Conservation (phyloP, 164 flowering plant species). For the Berberis vulgaris region DNA sequence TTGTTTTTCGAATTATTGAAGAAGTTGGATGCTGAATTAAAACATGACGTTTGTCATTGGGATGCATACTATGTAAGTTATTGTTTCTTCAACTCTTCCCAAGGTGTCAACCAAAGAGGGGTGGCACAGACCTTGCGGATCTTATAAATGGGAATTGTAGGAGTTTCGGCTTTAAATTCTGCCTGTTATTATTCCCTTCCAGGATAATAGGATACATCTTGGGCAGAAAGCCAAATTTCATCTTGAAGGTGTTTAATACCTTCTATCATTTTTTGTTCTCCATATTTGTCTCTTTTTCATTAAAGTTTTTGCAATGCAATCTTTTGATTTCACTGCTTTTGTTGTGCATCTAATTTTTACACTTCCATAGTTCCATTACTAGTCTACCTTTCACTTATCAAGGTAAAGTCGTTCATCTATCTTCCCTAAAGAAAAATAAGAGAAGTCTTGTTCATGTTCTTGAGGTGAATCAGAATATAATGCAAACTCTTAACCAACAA, state of each 20-base stretch:
- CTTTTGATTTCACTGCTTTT: neutral
- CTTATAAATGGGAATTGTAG: neutral
- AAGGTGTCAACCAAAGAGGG: neutral
- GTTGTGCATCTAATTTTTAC: neutral
- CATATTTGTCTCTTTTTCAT: no score
- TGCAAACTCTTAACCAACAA: no score
- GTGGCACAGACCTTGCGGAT: no score
- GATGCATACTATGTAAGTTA: conserved; percentile 92
- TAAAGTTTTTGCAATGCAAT: no score
- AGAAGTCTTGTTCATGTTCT: no score
- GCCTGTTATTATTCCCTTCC: conserved; percentile 11
- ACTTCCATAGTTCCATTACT: neutral
- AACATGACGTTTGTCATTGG: conserved; percentile 96
- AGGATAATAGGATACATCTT: conserved; percentile 98
- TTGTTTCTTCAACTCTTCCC: neutral
- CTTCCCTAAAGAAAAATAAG: no score
- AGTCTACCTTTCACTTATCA: no score
- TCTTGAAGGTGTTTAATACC: conserved; percentile 59
- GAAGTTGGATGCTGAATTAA: conserved; percentile 85
- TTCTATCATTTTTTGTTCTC: neutral
- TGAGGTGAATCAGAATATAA: no score
- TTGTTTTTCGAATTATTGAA: conserved; percentile 69
- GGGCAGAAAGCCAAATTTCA: conserved; percentile 99
- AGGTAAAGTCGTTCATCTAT: no score
- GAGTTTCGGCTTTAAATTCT: neutral